phyloP scores from a whole-genome alignment of 306 rosid genomes.

The Begonia loranthoides region DNA sequence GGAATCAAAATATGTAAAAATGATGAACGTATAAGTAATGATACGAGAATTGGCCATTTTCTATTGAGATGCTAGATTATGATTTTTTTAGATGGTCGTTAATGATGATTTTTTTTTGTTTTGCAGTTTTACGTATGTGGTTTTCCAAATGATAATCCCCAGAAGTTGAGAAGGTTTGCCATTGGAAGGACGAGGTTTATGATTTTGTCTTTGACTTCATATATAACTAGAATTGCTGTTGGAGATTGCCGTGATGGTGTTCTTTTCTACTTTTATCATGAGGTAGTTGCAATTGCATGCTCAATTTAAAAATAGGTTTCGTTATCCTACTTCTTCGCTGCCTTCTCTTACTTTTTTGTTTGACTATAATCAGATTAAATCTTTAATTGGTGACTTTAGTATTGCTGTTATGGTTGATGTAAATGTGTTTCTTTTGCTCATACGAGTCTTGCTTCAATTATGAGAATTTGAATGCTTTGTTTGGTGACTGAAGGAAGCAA shows the following conservation, averaged over 20 bases:
- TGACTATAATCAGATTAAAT: neutral
- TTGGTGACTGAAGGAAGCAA: constrained; percentile 45
- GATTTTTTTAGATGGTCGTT: neutral
- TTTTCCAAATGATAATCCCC: constrained; percentile 67
- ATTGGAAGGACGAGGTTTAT: constrained; percentile 52
- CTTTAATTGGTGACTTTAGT: no score
- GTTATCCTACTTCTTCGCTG: neutral
- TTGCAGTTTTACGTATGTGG: constrained; percentile 82
- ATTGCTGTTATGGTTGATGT: neutral
- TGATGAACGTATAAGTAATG: no score
- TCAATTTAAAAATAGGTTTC: constrained; percentile 6
- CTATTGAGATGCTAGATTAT: neutral
- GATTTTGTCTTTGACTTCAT: constrained; percentile 69
- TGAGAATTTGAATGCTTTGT: constrained; percentile 18
- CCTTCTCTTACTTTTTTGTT: neutral
- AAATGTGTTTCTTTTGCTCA: neutral
- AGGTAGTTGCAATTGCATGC: constrained; percentile 38
- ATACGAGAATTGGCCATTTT: no score
- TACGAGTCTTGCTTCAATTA: neutral
- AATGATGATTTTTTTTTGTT: neutral
- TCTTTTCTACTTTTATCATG: constrained; percentile 61
- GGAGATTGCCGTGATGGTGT: constrained; percentile 96
- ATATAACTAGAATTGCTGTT: constrained; percentile 76
- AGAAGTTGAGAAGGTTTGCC: constrained; percentile 52
- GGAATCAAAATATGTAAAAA: no score